Evolutionary conservation across 139 green algal species (phyloP).

Genomic region (Closterium sp.): DNA sequence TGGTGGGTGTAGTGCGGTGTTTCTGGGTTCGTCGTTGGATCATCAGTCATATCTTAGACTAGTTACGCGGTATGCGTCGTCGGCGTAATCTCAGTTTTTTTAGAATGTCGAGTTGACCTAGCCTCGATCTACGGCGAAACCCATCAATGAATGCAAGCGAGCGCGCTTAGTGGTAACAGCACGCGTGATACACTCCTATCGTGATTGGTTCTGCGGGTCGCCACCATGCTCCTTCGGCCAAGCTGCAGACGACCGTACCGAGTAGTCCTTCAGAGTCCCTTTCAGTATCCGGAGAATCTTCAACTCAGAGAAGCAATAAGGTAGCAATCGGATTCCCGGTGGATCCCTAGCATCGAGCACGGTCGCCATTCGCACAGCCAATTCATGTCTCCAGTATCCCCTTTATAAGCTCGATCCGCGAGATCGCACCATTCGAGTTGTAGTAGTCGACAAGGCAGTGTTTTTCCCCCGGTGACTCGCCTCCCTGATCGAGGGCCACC

Average conservation of each 20-base stretch:
- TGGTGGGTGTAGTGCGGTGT: neutral
- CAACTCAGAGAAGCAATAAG: neutral
- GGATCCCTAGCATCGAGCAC: neutral
- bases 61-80: neutral
- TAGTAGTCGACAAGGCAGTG: neutral
- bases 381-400: too few relatives aligned
- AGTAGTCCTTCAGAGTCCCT: neutral
- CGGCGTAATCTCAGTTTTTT: neutral
- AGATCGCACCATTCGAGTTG: neutral
- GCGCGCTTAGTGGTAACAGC: neutral
- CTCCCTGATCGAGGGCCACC: neutral
- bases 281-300: neutral
- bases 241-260: neutral
- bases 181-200: neutral
- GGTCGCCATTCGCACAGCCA: neutral
- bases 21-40: neutral
- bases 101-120: too few relatives aligned
- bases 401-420: neutral
- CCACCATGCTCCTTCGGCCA: neutral
- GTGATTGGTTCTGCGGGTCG: neutral
- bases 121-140: neutral
- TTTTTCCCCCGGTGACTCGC: neutral
- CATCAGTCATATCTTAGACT: neutral
- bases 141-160: neutral
- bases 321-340: neutral